phyloP scores from a whole-genome alignment of 257 asterid species.

The Nicotiana paniculata region DNA sequence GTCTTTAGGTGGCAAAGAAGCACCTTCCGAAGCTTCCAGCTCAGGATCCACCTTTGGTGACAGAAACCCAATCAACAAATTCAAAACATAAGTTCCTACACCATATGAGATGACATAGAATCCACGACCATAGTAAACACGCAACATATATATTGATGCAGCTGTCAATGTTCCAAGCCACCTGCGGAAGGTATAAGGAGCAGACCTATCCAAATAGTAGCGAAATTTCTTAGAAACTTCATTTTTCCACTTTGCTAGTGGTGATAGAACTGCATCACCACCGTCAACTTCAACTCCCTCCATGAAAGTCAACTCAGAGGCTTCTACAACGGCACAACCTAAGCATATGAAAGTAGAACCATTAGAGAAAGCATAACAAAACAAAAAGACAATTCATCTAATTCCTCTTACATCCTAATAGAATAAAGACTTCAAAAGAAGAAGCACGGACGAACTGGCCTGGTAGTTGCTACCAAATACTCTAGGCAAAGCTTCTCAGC shows the following conservation, averaged over 20 bases:
- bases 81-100: conserved; percentile 49
- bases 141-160: conserved; percentile 44
- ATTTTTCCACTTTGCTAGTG: conserved; percentile 44
- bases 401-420: background rate
- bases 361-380: background rate
- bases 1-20: conserved; percentile 42
- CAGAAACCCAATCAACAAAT: conserved; percentile 57
- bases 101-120: conserved; percentile 54
- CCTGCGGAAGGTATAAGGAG: conserved; percentile 41
- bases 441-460: background rate
- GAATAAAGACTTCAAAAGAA: background rate
- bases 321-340: background rate
- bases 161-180: conserved; percentile 58
- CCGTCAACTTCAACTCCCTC: conserved; percentile 30
- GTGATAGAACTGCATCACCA: conserved; percentile 23
- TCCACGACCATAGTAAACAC: conserved; percentile 42
- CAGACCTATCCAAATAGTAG: conserved; percentile 44
- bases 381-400: background rate
- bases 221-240: conserved; percentile 42
- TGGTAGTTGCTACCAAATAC: background rate
- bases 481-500: background rate
- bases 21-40: conserved; percentile 48
- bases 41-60: conserved; percentile 63
- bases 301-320: conserved; percentile 16
- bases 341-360: background rate